phyloP scores from a whole-genome alignment of 768 basidiomycete species.

The Boletellus ananas region DNA sequence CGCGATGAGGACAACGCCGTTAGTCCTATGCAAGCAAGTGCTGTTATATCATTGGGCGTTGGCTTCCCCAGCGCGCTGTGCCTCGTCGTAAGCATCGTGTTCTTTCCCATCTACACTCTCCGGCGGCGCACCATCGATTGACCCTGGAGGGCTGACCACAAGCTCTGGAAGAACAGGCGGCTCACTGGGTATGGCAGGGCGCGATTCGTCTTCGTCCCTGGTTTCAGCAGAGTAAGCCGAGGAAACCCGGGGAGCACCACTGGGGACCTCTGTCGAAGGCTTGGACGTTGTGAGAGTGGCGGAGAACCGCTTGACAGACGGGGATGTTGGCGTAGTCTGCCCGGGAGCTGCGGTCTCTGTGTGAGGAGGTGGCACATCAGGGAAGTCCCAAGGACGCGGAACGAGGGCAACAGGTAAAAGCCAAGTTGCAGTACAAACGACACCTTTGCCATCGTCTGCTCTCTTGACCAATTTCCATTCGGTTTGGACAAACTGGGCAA shows the following conservation, averaged over 20 bases:
- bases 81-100: constrained; percentile 15
- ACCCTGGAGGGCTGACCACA: constrained; percentile 33
- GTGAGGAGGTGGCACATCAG: constrained; percentile 38
- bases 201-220: constrained; percentile 25
- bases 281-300: constrained; percentile 26
- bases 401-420: constrained; percentile 77
- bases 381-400: constrained; percentile 77
- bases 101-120: constrained; percentile 13
- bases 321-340: constrained; percentile 19
- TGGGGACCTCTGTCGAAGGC: constrained; percentile 25
- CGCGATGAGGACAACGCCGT: neutral
- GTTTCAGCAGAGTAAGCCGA: constrained; percentile 30
- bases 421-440: constrained; percentile 91
- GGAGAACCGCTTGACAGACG: constrained; percentile 22
- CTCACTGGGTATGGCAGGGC: constrained; percentile 23
- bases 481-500: constrained; percentile 72
- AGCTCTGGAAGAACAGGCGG: constrained; percentile 33
- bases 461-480: constrained; percentile 65
- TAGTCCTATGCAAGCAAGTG: neutral
- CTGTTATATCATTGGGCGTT: constrained; percentile 14
- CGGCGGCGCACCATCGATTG: constrained; percentile 26
- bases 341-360: constrained; percentile 10
- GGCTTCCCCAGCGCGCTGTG: constrained; percentile 22
- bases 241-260: constrained; percentile 21
- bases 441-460: constrained; percentile 69